Evolutionary conservation across 352 stramenopile species (phyloP).

Genomic region (Phytophthora fragariaefolia): DNA sequence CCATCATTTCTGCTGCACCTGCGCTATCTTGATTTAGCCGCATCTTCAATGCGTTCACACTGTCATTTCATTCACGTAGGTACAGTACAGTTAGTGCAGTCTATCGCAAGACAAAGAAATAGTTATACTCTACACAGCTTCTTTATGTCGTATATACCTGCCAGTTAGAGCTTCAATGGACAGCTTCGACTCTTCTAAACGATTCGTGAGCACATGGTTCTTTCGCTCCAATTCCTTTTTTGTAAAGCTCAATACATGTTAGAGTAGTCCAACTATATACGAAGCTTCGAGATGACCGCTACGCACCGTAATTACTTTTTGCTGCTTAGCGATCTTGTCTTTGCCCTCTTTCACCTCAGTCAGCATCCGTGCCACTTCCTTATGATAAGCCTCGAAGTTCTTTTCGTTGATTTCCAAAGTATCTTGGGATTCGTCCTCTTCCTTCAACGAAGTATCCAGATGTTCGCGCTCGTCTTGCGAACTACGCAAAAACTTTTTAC

Average conservation of each 20-base stretch:
- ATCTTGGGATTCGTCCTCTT: slow-evolving; percentile 28
- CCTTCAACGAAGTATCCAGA: slow-evolving; percentile 12
- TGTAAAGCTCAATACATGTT: no score
- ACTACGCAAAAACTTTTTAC: not conserved
- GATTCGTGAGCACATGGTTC: slow-evolving; percentile 61
- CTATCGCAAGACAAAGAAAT: not conserved
- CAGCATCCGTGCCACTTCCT: slow-evolving; percentile 69
- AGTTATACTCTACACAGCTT: no score
- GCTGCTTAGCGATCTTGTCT: slow-evolving; percentile 60
- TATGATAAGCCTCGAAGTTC: slow-evolving; percentile 75
- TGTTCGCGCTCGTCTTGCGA: not conserved
- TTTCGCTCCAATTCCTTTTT: slow-evolving; percentile 82
- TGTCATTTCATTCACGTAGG: slow-evolving; percentile 23
- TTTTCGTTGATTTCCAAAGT: slow-evolving; percentile 59
- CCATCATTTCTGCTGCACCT: slow-evolving; percentile 64
- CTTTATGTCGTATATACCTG: no score
- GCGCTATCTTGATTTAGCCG: slow-evolving; percentile 76
- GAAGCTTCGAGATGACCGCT: not conserved
- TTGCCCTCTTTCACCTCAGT: slow-evolving; percentile 71
- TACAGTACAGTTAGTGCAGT: not conserved
- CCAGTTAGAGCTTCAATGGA: slow-evolving; percentile 71
- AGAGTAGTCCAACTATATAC: no score
- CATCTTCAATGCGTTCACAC: slow-evolving; percentile 74
- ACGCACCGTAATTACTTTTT: slow-evolving; percentile 71
- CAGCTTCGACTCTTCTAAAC: slow-evolving; percentile 73